phyloP scores from a whole-genome alignment of 345 rosid species.

The Pistacia vera region DNA sequence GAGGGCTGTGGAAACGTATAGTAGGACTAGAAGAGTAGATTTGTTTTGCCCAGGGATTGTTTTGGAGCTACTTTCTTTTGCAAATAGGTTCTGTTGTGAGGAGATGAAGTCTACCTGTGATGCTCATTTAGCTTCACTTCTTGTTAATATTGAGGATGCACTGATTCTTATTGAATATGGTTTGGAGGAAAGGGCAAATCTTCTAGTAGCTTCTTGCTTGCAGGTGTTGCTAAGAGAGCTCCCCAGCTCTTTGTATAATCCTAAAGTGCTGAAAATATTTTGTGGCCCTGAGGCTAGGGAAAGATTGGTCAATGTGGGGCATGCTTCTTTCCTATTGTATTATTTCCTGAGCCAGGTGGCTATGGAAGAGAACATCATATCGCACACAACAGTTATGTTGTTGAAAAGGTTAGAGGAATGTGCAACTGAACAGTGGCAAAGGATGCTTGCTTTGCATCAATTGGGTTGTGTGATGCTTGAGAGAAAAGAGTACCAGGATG shows the following conservation, averaged over 20 bases:
- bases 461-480: conserved; percentile 71
- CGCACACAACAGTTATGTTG: conserved; percentile 51
- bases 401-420: conserved; percentile 68
- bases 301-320: conserved; percentile 57
- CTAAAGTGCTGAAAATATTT: conserved; percentile 56
- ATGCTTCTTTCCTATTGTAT: conserved; percentile 73
- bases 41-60: conserved; percentile 56
- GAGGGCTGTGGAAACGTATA: conserved; percentile 73
- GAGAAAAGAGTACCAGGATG: conserved; percentile 61
- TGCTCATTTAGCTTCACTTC: conserved; percentile 66
- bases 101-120: conserved; percentile 83
- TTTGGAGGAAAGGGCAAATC: conserved; percentile 66
- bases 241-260: conserved; percentile 54
- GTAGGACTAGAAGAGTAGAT: conserved; percentile 66
- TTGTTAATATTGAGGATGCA: conserved; percentile 56
- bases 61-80: conserved; percentile 74
- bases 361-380: conserved; percentile 57
- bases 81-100: conserved; percentile 87
- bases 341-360: conserved; percentile 84
- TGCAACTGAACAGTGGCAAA: conserved; percentile 71
- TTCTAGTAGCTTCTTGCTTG: conserved; percentile 86
- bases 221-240: conserved; percentile 78
- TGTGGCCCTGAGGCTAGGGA: conserved; percentile 62
- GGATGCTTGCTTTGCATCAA: conserved; percentile 76
- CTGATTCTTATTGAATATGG: conserved; percentile 71